phyloP scores from a whole-genome alignment of 2,329 filamentous ascomycete species.

The Trichoderma koningii region DNA sequence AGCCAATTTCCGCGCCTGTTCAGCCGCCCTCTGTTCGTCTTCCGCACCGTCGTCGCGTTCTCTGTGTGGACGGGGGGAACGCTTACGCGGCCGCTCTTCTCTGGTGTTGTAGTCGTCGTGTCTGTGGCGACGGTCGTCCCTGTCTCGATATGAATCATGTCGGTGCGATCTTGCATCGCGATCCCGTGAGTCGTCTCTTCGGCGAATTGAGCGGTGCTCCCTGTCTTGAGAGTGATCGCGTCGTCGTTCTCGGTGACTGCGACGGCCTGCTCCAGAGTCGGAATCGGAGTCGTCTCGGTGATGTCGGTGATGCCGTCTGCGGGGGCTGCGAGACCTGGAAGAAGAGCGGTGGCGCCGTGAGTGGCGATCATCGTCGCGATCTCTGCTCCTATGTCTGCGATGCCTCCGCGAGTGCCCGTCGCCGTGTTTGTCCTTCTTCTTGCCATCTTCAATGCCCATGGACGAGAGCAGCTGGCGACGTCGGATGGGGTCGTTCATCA shows the following conservation, averaged over 20 bases:
- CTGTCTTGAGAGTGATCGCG: slow-evolving; percentile 19
- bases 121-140: slow-evolving; percentile 32
- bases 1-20: slow-evolving; percentile 67
- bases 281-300: slow-evolving; percentile 32
- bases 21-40: slow-evolving; percentile 48
- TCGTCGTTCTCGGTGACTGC: slow-evolving; percentile 15
- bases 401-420: slow-evolving; percentile 46
- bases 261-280: slow-evolving; percentile 37
- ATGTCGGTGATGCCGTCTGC: slow-evolving; percentile 33
- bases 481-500: slow-evolving; percentile 76
- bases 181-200: slow-evolving; percentile 31
- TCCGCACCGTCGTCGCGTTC: slow-evolving; percentile 26
- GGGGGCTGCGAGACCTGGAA: slow-evolving; percentile 50
- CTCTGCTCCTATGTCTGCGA: slow-evolving; percentile 49
- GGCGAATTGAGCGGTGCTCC: slow-evolving; percentile 32
- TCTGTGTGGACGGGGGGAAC: slow-evolving; percentile 19
- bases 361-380: slow-evolving; percentile 39
- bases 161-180: slow-evolving; percentile 29
- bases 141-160: slow-evolving; percentile 29
- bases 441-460: slow-evolving; percentile 58
- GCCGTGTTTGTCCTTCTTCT: slow-evolving; percentile 39
- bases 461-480: slow-evolving; percentile 66
- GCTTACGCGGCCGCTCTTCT: slow-evolving; percentile 37
- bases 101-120: slow-evolving; percentile 34
- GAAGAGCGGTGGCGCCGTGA: slow-evolving; percentile 45